These are phyloP conservation scores for Cornus suecica DNA, from an alignment of 148 eudicot genomes.

Conservation along the genomic window DNA sequence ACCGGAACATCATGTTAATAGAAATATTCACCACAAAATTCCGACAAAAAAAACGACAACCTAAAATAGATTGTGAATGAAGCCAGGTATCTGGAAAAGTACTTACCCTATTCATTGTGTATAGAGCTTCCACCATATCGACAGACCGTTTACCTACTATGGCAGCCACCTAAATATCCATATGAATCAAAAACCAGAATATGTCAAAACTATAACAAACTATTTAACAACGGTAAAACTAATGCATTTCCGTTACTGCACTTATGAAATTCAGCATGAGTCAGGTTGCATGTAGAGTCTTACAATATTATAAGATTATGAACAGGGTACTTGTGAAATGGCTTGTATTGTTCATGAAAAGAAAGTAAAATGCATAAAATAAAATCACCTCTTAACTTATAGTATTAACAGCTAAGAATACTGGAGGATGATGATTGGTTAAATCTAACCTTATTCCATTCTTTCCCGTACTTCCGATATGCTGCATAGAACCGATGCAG, in stretches of 20 bases:
- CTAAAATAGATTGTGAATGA: not conserved
- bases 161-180: constrained; percentile 64
- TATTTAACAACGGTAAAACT: not conserved
- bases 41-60: not conserved
- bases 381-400: not conserved
- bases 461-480: constrained; percentile 90
- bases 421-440: not conserved
- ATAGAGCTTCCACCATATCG: constrained; percentile 97
- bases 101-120: constrained; percentile 91
- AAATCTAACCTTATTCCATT: constrained; percentile 84
- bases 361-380: not conserved
- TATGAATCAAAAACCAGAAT: constrained; percentile 14
- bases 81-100: not conserved
- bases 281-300: not conserved
- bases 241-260: not conserved
- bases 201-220: not conserved
- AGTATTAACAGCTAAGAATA: not conserved
- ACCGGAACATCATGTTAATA: not conserved
- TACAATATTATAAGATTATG: not conserved
- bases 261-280: not conserved
- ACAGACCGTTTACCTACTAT: constrained; percentile 59
- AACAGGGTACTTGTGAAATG: constrained; percentile 1
- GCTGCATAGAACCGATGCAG: constrained; percentile 88
- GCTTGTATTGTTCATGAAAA: constrained; percentile 1
- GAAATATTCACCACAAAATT: not conserved